A percentile compares a stretch with the other conserved stretches of the same genome.
Conservation (phyloP, 2,329 filamentous ascomycete genomes). For the Blastomyces silverae region DNA sequence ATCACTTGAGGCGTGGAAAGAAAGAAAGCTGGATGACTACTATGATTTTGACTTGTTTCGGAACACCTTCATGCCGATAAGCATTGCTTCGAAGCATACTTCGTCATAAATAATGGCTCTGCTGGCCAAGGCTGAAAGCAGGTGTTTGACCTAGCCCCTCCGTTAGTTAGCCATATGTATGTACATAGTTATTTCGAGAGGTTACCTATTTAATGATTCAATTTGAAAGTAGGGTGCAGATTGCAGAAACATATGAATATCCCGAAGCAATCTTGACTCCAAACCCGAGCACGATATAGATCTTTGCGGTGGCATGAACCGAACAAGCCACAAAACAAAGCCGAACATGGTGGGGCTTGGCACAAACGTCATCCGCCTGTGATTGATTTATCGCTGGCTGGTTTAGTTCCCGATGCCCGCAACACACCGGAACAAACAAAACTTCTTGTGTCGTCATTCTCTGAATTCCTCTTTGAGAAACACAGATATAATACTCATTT, state of each 20-base stretch:
- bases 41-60: not conserved
- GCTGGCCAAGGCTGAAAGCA: not conserved
- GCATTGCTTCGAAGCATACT: too few species aligned
- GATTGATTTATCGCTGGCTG: not conserved
- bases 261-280: not conserved
- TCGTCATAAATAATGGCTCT: not conserved
- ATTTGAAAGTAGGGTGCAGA: not conserved
- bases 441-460: not conserved
- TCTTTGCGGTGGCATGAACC: too few species aligned
- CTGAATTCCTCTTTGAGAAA: not conserved
- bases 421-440: conserved; percentile 5
- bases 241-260: not conserved
- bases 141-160: not conserved
- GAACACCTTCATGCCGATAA: not conserved
- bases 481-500: not conserved
- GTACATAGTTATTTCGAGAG: not conserved
- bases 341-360: not conserved
- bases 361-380: conserved; percentile 18
- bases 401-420: not conserved
- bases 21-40: not conserved
- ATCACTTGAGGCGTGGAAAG: not conserved
- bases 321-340: too few species aligned
- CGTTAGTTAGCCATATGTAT: not conserved
- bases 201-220: not conserved
- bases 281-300: not conserved